Conservation (phyloP, 1,139 yeast species). For the Pichia terricola region DNA sequence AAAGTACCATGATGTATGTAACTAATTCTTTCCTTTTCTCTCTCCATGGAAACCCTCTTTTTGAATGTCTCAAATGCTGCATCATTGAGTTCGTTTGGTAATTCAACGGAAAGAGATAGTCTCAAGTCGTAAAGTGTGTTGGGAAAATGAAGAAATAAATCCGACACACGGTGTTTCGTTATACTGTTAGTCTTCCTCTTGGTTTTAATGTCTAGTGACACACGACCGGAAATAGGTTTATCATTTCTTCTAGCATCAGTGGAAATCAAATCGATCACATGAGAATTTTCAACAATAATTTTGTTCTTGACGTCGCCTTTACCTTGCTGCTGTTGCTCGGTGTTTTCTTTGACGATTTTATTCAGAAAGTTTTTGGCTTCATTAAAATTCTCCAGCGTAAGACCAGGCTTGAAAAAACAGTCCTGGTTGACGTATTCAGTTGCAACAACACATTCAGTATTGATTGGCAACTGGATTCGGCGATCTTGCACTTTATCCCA, state of each 20-base stretch:
- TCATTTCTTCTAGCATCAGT: conserved; percentile 31
- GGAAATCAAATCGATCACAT: conserved; percentile 23
- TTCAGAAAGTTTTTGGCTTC: conserved; percentile 50
- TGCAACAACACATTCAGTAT: conserved; percentile 64
- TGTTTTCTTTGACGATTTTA: conserved; percentile 30
- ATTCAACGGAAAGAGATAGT: conserved; percentile 66
- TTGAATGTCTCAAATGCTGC: conserved; percentile 41
- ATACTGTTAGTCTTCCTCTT: conserved; percentile 60
- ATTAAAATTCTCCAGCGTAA: conserved; percentile 58
- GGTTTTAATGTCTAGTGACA: conserved; percentile 58
- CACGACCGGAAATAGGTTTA: conserved; percentile 52
- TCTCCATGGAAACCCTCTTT: conserved; percentile 35
- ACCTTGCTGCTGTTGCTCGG: conserved; percentile 11
- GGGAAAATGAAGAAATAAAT: conserved; percentile 64
- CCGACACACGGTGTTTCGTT: conserved; percentile 62
- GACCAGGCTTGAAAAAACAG: conserved; percentile 59
- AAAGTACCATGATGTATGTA: conserved; percentile 61
- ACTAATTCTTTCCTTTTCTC: conserved; percentile 57
- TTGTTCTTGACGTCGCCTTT: conserved; percentile 20
- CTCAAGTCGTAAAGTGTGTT: conserved; percentile 71
- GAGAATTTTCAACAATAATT: conserved; percentile 26
- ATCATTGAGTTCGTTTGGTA: conserved; percentile 50
- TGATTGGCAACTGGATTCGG: conserved; percentile 61
- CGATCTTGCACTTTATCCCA: conserved; percentile 57
- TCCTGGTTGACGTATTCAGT: conserved; percentile 43